Base-by-base conservation (phyloP, 306 rosid genomes). In the Betula pendula region DNA sequence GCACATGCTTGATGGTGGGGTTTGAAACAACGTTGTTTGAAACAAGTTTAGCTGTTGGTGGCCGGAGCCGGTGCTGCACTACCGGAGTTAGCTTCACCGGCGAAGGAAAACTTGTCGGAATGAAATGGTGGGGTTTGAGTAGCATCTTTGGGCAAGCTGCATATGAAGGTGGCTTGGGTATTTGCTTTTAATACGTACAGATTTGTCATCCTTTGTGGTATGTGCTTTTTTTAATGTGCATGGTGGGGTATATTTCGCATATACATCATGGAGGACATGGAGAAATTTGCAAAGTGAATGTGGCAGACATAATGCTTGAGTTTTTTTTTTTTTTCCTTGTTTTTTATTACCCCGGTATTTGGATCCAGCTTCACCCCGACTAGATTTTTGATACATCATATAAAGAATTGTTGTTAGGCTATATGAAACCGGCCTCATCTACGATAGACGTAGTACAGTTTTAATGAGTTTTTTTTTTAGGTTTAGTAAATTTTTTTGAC, bases 261-360 rank as follows among this genome's bases (percentile, higher is more conserved):
- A 73, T 76, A 73, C 62, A 79, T 72, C 79, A 79, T 86, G 90
- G 90, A 72, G 81, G 88, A 73, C 88, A 85, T 43, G 40, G 72
- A 74, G 60, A 45, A 77, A 70, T 73, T 82, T 82, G 88, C 74
- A 80, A 40, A 75, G 60, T 53, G 22, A 85, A 83, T 87, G 63
- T 56, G 95, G 95, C 93, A 88, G 93, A 88, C 93, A 92, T 58
- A 67, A 68, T 66, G 83, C 83, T 81, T 77, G 16, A 50, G 66
- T 73, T 85, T 35, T 35, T 35, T n/a, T n/a, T n/a, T n/a, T n/a
- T n/a, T n/a, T n/a, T n/a, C n/a, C n/a, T n/a, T n/a, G n/a, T n/a
- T n/a, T n/a, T n/a, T n/a, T n/a, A n/a, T n/a, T n/a, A n/a, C n/a
- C n/a, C n/a, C n/a, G n/a, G n/a, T n/a, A n/a, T n/a, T n/a, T n/a